These are phyloP conservation scores for Russula brevipes DNA, from an alignment of 768 basidiomycete species.

Conservation along the genomic window DNA sequence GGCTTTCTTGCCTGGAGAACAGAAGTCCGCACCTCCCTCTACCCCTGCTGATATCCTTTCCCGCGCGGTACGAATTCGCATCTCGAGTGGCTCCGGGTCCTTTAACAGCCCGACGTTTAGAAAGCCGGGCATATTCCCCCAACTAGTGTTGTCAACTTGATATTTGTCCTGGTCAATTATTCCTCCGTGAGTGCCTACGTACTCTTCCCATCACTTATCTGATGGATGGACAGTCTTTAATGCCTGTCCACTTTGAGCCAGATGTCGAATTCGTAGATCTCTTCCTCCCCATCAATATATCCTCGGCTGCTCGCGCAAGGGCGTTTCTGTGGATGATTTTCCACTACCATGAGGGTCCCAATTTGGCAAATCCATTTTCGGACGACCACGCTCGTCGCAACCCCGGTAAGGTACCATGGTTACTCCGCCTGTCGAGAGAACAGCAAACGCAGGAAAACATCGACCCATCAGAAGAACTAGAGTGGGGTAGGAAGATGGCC, in stretches of 20 bases:
- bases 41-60: slow-evolving; percentile 69
- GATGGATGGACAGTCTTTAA: slow-evolving; percentile 31
- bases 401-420: slow-evolving; percentile 58
- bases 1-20: slow-evolving; percentile 65
- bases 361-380: slow-evolving; percentile 66
- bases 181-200: slow-evolving; percentile 51
- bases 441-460: slow-evolving; percentile 66
- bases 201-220: neutral
- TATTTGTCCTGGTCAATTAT: slow-evolving; percentile 79
- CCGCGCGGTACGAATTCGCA: slow-evolving; percentile 48
- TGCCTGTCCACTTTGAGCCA: slow-evolving; percentile 65
- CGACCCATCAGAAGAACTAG: slow-evolving; percentile 70
- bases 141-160: slow-evolving; percentile 80
- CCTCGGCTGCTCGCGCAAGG: slow-evolving; percentile 66
- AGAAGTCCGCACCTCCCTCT: slow-evolving; percentile 58
- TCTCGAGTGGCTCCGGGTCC: slow-evolving; percentile 10
- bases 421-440: slow-evolving; percentile 49
- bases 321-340: slow-evolving; percentile 83
- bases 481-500: slow-evolving; percentile 75
- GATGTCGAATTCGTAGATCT: slow-evolving; percentile 75
- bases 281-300: slow-evolving; percentile 70
- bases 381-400: slow-evolving; percentile 56
- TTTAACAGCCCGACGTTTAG: slow-evolving; percentile 33
- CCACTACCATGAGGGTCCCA: slow-evolving; percentile 69
- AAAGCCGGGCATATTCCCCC: slow-evolving; percentile 61